Evolutionary conservation across 1,284 basidiomycete species (phyloP), one percentile per base, ranked within the genome.

Genomic region (Anthracocystis panici-leucophaei): DNA sequence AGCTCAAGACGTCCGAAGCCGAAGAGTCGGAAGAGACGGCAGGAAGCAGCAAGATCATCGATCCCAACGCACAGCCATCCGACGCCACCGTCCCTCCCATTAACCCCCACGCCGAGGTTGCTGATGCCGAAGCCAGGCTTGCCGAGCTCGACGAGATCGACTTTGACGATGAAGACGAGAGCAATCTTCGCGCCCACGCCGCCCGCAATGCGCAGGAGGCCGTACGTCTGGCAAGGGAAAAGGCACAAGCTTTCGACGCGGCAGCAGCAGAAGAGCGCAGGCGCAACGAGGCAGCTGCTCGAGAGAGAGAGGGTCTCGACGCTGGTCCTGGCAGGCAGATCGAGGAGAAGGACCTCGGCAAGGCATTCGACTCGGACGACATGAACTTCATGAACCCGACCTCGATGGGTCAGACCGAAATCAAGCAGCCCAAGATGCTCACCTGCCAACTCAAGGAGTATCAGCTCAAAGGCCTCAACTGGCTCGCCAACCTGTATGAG

Each of bases 331-430:
- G 69, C 38, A 68, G 54, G 50, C 67, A 65, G 46, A 78, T 75
- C 54, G 72, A 76, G 21, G 79, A 81, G 50, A 77, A 77, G 69
- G 76, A 83, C 18, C 64, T 83, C 11, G 82, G 76, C 75, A 79
- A 79, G 70, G 78, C 78, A 31, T 83, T 85, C 67, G 83, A 84
- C 51, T 81, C 92, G 42, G 96, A 99, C 83, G 96, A 99, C 85
- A 90, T 99, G 61, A 98, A 99, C 87, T 99, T 99, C 91, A 94
- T 98, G 87, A 99, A 99, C 84, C 97, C 97, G 2, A 93, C 94
- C 3, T 93, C 94, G n/a, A 88, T 97, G 80, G 83, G 83, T 44
- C 92, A 90, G 60, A 94, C 94, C 40, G 91, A 92, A 35, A 87
- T 96, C 82, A 90, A 90, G 33, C 97, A 99, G 85, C 97, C 97